Evolutionary conservation across 1,284 basidiomycete species (phyloP), one percentile per base, ranked within the genome.

Genomic region (Cystobasidium slooffiae): DNA sequence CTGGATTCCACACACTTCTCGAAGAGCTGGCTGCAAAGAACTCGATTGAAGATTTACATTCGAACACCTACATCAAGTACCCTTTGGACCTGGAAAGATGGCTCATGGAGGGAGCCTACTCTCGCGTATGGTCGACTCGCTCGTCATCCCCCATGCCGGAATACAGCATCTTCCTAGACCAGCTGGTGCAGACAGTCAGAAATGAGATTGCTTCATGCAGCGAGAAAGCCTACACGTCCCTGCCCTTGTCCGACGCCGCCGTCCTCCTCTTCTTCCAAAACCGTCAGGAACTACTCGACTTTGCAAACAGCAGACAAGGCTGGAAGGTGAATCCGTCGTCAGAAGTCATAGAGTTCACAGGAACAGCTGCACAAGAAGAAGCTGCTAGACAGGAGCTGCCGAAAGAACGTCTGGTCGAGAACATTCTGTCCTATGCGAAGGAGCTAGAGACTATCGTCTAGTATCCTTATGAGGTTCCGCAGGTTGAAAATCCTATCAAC

Each of bases 71-170:
- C 56, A 63, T 62, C 82, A 77, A 72, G 68, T 82, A 47, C 80
- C 81, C 52, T 78, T 81, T 74, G 80, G 82, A 83, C 76, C 78
- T 84, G 74, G 97, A 99, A 83, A 87, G 93, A 64, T 98, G 95
- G 93, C 86, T 99, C 75, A 99, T 99, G 96, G 97, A 99, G 82
- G 96, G 96, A 47, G 91, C 91, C 80, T 99, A 99, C 83, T 94
- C 92, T 83, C 97, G 97, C 83, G 95, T 99, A 3, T 99, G 96
- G 93, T 89, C 92, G 78, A 94, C 95, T 53, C 88, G 94, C 78
- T 90, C 92, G 77, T 78, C 24, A 76, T 46, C 74, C 22, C 79
- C 79, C 6, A 66, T 76, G 46, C 90, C 91, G 75, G 94, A 96
- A 82, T 94, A 94, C 85, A 90, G 89, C 78, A 92, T 90, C 85